Evolutionary conservation across 306 rosid species (phyloP).

Genomic region (Cucurbita pepo): DNA sequence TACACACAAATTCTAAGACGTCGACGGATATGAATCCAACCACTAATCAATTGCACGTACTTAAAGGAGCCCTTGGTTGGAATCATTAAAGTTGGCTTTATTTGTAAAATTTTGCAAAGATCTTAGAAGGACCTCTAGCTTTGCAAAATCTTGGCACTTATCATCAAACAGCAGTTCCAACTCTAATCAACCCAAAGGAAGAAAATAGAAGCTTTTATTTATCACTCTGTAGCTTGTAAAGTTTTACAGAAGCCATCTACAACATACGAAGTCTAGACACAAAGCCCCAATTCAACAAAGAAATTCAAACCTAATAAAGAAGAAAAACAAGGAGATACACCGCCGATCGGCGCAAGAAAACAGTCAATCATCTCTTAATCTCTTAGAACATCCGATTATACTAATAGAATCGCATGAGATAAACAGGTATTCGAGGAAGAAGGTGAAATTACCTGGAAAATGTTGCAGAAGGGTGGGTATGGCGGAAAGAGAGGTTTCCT

Average conservation of each 20-base stretch:
- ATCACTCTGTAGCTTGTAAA: neutral
- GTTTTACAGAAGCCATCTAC: neutral
- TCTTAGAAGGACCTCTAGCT: no score
- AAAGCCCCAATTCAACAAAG: neutral
- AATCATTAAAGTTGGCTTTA: no score
- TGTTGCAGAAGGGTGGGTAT: slow-evolving; percentile 11
- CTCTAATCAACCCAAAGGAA: neutral
- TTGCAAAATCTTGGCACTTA: no score
- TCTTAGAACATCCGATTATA: neutral
- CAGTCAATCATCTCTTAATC: neutral
- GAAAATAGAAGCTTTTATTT: neutral
- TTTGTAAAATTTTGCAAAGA: no score
- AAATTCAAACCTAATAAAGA: neutral
- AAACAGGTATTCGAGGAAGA: neutral
- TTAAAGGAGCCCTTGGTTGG: no score
- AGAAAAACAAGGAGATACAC: neutral
- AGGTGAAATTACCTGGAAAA: slow-evolving; percentile 11
- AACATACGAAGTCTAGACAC: neutral
- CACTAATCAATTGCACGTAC: no score
- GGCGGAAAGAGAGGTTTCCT: slow-evolving; percentile 11
- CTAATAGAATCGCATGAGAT: neutral
- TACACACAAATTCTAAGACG: neutral
- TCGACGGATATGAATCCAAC: neutral
- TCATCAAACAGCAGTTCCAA: neutral
- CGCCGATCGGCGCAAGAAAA: neutral